These are phyloP conservation scores for Podila horticola DNA, from an alignment of 192 early-diverging fungal species.

Conservation along the genomic window DNA sequence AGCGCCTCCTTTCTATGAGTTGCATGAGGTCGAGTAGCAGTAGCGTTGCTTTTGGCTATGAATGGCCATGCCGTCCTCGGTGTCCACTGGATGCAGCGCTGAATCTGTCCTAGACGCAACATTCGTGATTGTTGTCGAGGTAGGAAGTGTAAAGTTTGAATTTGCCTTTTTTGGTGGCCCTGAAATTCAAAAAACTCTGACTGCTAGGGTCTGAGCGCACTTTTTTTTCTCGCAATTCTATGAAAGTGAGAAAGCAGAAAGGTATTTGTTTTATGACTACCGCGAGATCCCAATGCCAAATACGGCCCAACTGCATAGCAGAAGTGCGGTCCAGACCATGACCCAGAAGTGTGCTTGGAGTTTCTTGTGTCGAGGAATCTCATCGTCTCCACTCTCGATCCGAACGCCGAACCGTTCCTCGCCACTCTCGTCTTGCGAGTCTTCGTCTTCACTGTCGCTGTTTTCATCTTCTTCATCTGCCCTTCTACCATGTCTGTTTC, in stretches of 20 bases:
- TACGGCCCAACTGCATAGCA: constrained; percentile 34
- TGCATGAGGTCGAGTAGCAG: not conserved
- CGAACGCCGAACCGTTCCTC: constrained; percentile 45
- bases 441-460: not conserved
- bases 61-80: not conserved
- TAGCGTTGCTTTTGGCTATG: not conserved
- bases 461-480: constrained; percentile 2
- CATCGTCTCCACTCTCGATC: constrained; percentile 48
- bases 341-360: constrained; percentile 45
- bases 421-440: constrained; percentile 25
- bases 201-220: not conserved
- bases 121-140: not conserved
- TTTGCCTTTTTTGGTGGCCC: too few relatives aligned
- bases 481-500: not conserved
- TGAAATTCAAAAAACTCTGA: not conserved
- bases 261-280: not conserved
- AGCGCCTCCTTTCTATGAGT: not conserved
- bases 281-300: constrained; percentile 34
- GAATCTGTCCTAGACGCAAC: constrained; percentile 13
- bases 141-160: not conserved
- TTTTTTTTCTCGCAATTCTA: not conserved
- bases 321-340: constrained; percentile 31
- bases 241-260: too few relatives aligned
- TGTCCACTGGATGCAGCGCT: not conserved
- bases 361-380: constrained; percentile 34